These are phyloP conservation scores for Aspergillus cavernicola DNA, from an alignment of 495 filamentous ascomycete species.

Conservation along the genomic window DNA sequence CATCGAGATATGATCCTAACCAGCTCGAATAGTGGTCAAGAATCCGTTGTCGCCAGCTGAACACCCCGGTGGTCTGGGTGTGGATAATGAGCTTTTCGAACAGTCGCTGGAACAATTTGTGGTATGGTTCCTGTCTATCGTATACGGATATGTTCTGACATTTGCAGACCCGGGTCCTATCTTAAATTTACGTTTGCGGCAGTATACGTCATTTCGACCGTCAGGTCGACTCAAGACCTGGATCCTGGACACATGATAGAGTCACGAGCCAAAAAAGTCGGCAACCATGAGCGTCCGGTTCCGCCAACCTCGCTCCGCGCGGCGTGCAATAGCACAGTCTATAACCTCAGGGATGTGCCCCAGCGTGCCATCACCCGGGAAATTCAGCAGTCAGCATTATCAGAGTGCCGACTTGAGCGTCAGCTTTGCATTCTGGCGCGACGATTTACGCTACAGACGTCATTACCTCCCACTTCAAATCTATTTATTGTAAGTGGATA, in stretches of 20 bases:
- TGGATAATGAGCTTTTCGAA: slow-evolving; percentile 94
- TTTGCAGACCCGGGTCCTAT: slow-evolving; percentile 35
- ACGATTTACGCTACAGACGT: not conserved
- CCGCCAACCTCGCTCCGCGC: not conserved
- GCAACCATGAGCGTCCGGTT: not conserved
- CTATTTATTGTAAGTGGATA: too few species aligned
- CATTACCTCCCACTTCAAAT: too few species aligned
- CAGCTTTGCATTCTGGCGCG: not conserved
- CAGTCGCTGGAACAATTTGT: slow-evolving; percentile 85
- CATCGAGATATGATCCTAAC: not conserved
- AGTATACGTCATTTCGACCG: not conserved
- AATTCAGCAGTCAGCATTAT: not conserved
- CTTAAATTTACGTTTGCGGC: slow-evolving; percentile 12
- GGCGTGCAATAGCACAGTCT: not conserved
- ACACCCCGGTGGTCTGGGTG: slow-evolving; percentile 81
- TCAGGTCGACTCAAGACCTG: not conserved
- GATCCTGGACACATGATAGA: not conserved
- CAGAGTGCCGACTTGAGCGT: not conserved
- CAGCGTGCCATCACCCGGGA: not conserved
- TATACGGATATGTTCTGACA: slow-evolving; percentile 23
- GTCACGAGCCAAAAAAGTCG: not conserved
- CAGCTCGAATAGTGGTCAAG: slow-evolving; percentile 67
- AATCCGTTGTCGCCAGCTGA: slow-evolving; percentile 89
- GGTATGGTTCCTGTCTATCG: slow-evolving; percentile 32
- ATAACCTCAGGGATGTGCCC: not conserved